Evolutionary conservation across 768 basidiomycete genomes (phyloP), one percentile per base, ranked within the genome.

Genomic region (Mycena vulgaris): DNA sequence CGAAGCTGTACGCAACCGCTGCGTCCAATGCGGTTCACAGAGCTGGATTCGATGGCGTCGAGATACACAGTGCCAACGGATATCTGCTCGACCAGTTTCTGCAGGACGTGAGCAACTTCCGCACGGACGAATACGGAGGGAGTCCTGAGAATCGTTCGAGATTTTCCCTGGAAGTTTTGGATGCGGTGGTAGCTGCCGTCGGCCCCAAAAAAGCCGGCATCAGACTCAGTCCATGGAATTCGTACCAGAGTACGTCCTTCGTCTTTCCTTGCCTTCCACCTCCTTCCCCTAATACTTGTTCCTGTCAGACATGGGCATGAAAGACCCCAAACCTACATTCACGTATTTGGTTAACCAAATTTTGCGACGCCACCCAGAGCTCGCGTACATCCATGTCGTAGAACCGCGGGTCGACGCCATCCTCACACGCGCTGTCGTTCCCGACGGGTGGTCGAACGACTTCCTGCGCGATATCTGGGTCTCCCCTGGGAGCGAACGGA

Each of bases 41-140:
- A 25, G 91, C 92, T 30, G 35, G 79, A 73, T 64, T 52, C 49
- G 72, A 80, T 19, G 85, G 81, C n/a, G 55, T 56, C 4, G 55
- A 86, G 82, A 75, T 88, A 51, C 86, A 84, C 65, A 79, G 79
- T 63, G 67, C 71, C 59, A 86, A 87, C 63, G 84, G 85, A 0
- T 88, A 87, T 67, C 76, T 90, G 14, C 63, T 85, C 19, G 89
- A 93, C 74, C 90, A 93, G 75, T 92, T 93, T 82, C 68, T 90
- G 13, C 89, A 91, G 73, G 82, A 86, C 30, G 75, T 82, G n/a
- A 82, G 81, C 39, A 93, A 93, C 78, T 74, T 83, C 6, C 84
- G 91, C 19, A 88, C 85, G 13, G 55, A 56, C 55, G 37, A 37
- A 4, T 56, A 56, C 13, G 55, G 55, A 16, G 55, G 55, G 9